These are phyloP conservation scores for Fusarium robinianum DNA, from an alignment of 2,329 filamentous ascomycete species.

Conservation along the genomic window DNA sequence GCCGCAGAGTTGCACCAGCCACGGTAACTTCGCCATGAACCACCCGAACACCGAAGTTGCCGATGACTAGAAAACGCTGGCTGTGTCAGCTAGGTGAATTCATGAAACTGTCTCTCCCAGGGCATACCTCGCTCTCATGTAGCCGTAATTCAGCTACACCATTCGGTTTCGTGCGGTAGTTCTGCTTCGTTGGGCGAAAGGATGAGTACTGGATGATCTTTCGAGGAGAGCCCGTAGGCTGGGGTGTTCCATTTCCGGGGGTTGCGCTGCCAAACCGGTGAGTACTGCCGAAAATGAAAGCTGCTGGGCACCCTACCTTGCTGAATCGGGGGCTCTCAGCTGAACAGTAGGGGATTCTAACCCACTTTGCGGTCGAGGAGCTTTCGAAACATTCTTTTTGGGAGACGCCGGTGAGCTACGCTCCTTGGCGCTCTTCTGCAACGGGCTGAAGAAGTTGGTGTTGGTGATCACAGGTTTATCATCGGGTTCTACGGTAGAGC, in stretches of 20 bases:
- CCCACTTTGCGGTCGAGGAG: conserved; percentile 9
- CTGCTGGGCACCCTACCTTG: conserved; percentile 7
- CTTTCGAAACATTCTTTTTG: conserved; percentile 16
- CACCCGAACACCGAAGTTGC: conserved; percentile 69
- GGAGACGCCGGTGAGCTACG: conserved; percentile 3
- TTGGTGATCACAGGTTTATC: conserved; percentile 17
- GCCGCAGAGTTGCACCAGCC: conserved; percentile 64
- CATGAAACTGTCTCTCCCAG: too few species aligned
- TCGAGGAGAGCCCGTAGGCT: conserved; percentile 6
- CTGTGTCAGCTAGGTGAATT: conserved; percentile 21
- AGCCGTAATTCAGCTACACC: conserved; percentile 50
- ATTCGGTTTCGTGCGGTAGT: conserved; percentile 45
- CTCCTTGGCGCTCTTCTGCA: conserved; percentile 24
- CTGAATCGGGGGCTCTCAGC: conserved; percentile 1
- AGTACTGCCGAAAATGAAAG: conserved; percentile 1
- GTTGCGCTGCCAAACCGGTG: conserved; percentile 10
- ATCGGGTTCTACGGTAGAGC: conserved; percentile 16
- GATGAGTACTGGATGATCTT: conserved; percentile 48
- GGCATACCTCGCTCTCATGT: conserved; percentile 56
- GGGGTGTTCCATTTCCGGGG: not conserved
- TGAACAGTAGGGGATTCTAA: conserved; percentile 2
- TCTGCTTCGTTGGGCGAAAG: conserved; percentile 52
- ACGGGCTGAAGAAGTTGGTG: conserved; percentile 35
- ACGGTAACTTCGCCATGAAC: conserved; percentile 65
- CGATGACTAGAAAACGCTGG: conserved; percentile 66